A percentile compares a stretch with the other conserved stretches of the same genome.
phyloP scores from a whole-genome alignment of 306 rosid species.

The Leucaena leucocephala region DNA sequence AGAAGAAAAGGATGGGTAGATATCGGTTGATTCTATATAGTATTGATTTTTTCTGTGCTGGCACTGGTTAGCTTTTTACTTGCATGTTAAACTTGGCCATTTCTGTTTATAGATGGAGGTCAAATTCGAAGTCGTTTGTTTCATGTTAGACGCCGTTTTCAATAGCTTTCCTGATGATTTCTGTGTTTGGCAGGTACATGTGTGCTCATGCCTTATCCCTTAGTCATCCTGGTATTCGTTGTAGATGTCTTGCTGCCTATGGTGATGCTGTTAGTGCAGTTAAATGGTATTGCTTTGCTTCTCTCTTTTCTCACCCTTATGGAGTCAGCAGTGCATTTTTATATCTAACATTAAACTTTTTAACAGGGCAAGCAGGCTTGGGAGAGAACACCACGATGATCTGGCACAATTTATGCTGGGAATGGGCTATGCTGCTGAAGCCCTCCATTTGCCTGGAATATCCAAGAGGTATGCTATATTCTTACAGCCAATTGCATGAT shows the following conservation, averaged over 20 bases:
- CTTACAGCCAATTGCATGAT: conserved; percentile 25
- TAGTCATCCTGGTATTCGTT: conserved; percentile 96
- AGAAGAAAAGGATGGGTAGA: not conserved
- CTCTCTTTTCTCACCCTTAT: not conserved
- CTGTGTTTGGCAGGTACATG: conserved; percentile 71
- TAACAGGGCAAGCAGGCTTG: conserved; percentile 97
- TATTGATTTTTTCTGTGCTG: conserved; percentile 28
- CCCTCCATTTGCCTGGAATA: conserved; percentile 96
- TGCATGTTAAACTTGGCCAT: not conserved
- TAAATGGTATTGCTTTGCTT: conserved; percentile 65
- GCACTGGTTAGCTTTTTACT: conserved; percentile 2
- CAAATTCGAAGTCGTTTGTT: conserved; percentile 26
- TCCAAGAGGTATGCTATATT: conserved; percentile 72
- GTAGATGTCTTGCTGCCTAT: conserved; percentile 98
- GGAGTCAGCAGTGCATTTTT: conserved; percentile 14
- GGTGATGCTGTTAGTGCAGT: conserved; percentile 99
- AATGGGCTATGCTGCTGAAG: conserved; percentile 97
- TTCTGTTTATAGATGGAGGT: conserved; percentile 27
- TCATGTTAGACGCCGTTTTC: conserved; percentile 23
- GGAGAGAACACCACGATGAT: conserved; percentile 98
- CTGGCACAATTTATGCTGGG: conserved; percentile 96
- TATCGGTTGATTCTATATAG: conserved; percentile 9
- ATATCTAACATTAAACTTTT: conserved; percentile 26
- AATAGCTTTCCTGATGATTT: conserved; percentile 32
- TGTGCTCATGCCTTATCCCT: conserved; percentile 93